A percentile compares a stretch with the other conserved stretches of the same genome.
phyloP scores from a whole-genome alignment of 2,329 filamentous ascomycete genomes.

The Helotiales sp. region DNA sequence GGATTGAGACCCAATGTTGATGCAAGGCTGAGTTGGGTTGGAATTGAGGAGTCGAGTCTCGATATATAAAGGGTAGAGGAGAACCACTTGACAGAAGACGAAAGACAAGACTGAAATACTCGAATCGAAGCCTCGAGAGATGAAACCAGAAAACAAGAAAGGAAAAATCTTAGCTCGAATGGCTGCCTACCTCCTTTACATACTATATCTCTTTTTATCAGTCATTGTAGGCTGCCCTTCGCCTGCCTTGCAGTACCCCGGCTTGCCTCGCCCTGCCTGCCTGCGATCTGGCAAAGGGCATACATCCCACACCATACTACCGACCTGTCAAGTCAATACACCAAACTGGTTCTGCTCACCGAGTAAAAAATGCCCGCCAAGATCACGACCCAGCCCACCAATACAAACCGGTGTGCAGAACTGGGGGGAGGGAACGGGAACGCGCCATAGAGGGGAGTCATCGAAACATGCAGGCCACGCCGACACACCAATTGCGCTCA shows the following conservation, averaged over 20 bases:
- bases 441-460: constrained; percentile 27
- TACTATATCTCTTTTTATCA: constrained; percentile 3
- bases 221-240: too few species aligned
- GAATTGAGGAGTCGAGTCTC: constrained; percentile 5
- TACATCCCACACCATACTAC: background rate
- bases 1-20: constrained; percentile 22
- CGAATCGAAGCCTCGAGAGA: background rate
- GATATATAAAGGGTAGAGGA: constrained; percentile 29
- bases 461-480: constrained; percentile 2
- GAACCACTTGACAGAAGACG: background rate
- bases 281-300: constrained; percentile 16
- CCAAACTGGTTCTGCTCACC: constrained; percentile 14
- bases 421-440: constrained; percentile 14
- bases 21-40: constrained; percentile 25
- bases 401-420: background rate
- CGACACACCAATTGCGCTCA: constrained; percentile 16
- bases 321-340: background rate
- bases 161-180: constrained; percentile 10
- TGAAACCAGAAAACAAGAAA: constrained; percentile 5
- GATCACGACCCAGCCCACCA: background rate
- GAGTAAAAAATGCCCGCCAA: constrained; percentile 17
- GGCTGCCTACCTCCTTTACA: constrained; percentile 28
- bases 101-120: background rate
- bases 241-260: background rate
- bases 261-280: background rate